Percentiles rank a stretch among this genome's conserved stretches.
phyloP scores from a whole-genome alignment of 2,329 filamentous ascomycete species.

The Mariannaea elegans region DNA sequence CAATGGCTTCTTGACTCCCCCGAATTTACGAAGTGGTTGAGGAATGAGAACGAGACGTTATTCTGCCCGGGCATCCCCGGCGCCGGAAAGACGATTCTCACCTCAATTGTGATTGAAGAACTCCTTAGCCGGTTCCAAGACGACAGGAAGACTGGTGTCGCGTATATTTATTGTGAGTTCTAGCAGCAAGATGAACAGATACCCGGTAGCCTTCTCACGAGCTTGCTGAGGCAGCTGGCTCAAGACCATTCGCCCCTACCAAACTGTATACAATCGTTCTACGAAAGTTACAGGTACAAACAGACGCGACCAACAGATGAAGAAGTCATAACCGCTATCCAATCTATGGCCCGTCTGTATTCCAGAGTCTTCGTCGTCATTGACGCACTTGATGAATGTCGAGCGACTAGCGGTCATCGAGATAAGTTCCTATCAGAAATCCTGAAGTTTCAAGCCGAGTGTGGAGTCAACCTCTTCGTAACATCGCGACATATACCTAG shows the following conservation, averaged over 20 bases:
- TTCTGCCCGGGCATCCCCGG: too few species aligned
- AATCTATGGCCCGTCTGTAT: neutral
- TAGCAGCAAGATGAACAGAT: neutral
- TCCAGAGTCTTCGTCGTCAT: neutral
- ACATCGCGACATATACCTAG: neutral
- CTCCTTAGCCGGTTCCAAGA: neutral
- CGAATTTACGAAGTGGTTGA: neutral
- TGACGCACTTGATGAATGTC: neutral
- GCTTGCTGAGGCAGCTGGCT: neutral
- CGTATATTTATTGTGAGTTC: neutral
- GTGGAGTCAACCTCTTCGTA: neutral
- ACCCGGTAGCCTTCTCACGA: neutral
- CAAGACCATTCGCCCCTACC: neutral
- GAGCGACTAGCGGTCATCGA: neutral
- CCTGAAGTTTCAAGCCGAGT: neutral
- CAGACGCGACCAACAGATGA: neutral
- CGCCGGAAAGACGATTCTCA: neutral
- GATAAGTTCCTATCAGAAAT: neutral
- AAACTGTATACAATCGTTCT: neutral
- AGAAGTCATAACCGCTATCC: neutral
- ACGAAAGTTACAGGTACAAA: neutral
- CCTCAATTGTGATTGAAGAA: neutral
- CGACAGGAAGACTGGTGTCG: neutral
- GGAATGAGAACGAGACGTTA: neutral
- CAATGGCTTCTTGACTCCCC: neutral